Base-by-base conservation (phyloP, 2,329 filamentous ascomycete species). In the Diaporthe eres region DNA sequence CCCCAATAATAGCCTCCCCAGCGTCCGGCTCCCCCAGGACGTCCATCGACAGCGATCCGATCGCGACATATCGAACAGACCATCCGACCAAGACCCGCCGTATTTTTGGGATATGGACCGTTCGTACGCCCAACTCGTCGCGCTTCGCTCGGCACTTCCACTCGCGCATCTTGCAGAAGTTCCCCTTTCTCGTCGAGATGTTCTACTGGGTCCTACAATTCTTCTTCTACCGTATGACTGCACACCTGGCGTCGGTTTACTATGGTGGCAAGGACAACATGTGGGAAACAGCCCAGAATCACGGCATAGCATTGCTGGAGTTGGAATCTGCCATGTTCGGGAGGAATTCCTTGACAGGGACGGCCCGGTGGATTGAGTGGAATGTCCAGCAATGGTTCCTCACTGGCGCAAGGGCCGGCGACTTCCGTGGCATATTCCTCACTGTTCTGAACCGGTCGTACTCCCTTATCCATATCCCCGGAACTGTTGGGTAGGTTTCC, bases 191-290 rank as follows among this genome's bases (percentile, higher is more conserved):
- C 73, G 88, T 94, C 67, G 92, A 94, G 82, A 94, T 94, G 91
- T 93, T 94, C 82, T 94, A 94, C 84, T 94, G 92, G 92, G 87
- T 89, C 58, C 86, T 94, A 79, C 93, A 92, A 80, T 90, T 92
- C 78, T 85, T 88, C 61, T 91, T 92, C 81, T 94, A 94, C 83
- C 86, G 88, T 51, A 85, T 91, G 82, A 92, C 91, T 10, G 88
- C 89, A 22, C 84, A 87, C 22, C 81, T 88, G 9, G 88, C 89
- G 2, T 86, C 88, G 75, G 82, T 82, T 65, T 83, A 89, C 73
- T 91, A 90, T 75, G 88, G 88, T 49, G 86, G 87, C 60, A 85
- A 86, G 51, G 82, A 81, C 53, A 79, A 82, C 22, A 53, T 89
- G 25, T 87, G 87, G 80, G 83, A 88, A 70, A 83, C 86, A 13